Percentiles rank a stretch among this genome's conserved stretches.
Evolutionary conservation across 2,329 filamentous ascomycete genomes (phyloP).

Genomic region (Neonectria punicea): DNA sequence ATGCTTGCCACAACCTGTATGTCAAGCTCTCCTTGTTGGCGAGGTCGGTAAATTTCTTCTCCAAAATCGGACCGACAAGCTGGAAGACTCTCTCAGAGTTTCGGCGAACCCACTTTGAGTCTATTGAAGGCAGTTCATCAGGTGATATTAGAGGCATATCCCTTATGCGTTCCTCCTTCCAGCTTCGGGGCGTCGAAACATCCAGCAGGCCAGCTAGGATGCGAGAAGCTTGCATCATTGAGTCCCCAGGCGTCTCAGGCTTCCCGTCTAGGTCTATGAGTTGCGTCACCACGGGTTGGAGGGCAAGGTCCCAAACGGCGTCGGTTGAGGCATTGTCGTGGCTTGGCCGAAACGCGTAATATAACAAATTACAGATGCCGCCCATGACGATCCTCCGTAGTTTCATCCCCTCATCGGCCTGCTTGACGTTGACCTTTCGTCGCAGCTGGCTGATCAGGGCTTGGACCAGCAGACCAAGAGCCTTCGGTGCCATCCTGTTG

Average conservation of each 20-base stretch:
- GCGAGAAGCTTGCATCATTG: conserved; percentile 67
- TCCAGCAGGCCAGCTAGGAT: conserved; percentile 80
- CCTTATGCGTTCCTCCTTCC: conserved; percentile 79
- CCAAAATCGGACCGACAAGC: conserved; percentile 68
- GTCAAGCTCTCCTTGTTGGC: conserved; percentile 65
- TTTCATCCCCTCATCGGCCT: conserved; percentile 60
- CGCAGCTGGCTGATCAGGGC: conserved; percentile 77
- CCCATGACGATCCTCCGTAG: conserved; percentile 69
- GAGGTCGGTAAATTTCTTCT: conserved; percentile 71
- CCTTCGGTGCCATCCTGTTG: conserved; percentile 60
- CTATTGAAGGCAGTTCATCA: conserved; percentile 84
- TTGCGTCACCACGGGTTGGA: conserved; percentile 71
- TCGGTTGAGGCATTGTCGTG: conserved; percentile 75
- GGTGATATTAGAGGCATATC: conserved; percentile 67
- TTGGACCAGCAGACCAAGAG: conserved; percentile 63
- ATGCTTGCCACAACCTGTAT: conserved; percentile 67
- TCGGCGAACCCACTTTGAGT: conserved; percentile 87
- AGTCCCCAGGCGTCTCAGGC: conserved; percentile 57
- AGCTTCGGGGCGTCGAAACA: conserved; percentile 67
- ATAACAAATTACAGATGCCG: conserved; percentile 82
- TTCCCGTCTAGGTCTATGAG: conserved; percentile 57
- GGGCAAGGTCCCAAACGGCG: conserved; percentile 80
- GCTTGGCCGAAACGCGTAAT: conserved; percentile 82
- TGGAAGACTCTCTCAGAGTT: conserved; percentile 74
- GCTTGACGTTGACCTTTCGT: conserved; percentile 68